phyloP scores from a whole-genome alignment of 2,329 filamentous ascomycete genomes.

The Aspergillus ruber region DNA sequence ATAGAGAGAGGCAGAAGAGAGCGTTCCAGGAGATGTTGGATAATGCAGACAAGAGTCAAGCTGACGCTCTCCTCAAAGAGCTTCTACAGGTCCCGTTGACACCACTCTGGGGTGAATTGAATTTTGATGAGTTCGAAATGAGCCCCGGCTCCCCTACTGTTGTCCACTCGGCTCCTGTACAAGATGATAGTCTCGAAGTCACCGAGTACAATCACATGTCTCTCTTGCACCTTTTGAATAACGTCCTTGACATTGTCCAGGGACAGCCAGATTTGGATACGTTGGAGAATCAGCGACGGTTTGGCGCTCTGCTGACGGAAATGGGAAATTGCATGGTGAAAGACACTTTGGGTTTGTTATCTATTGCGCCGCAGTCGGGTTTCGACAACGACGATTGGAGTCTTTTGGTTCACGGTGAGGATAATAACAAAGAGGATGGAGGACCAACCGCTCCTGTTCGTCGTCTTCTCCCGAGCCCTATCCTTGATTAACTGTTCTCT shows the following conservation, averaged over 20 bases:
- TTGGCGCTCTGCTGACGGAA: constrained; percentile 10
- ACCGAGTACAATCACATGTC: constrained; percentile 8
- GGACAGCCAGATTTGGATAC: constrained; percentile 14
- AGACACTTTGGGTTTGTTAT: background rate
- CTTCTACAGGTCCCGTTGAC: constrained; percentile 1
- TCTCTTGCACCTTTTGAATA: constrained; percentile 9
- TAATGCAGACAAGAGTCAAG: constrained; percentile 2
- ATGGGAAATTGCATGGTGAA: constrained; percentile 7
- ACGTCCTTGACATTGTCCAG: constrained; percentile 8
- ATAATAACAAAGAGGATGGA: background rate
- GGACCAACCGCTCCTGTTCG: background rate
- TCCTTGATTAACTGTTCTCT: constrained; percentile 4
- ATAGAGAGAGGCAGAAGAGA: constrained; percentile 1
- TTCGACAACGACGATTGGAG: constrained; percentile 5
- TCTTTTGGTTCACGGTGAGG: background rate
- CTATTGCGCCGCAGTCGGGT: background rate
- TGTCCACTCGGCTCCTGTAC: constrained; percentile 2
- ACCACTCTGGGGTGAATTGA: background rate
- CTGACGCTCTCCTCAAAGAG: background rate
- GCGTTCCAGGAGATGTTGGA: constrained; percentile 7
- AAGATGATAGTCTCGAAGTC: constrained; percentile 3
- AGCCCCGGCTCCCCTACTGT: constrained; percentile 6
- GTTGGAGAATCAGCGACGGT: constrained; percentile 8
- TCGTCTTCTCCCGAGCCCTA: constrained; percentile 7
- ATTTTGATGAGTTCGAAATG: background rate